A percentile compares a stretch with the other conserved stretches of the same genome.
phyloP scores from a whole-genome alignment of 108 stramenopile species.

The Aureococcus anophagefferens region DNA sequence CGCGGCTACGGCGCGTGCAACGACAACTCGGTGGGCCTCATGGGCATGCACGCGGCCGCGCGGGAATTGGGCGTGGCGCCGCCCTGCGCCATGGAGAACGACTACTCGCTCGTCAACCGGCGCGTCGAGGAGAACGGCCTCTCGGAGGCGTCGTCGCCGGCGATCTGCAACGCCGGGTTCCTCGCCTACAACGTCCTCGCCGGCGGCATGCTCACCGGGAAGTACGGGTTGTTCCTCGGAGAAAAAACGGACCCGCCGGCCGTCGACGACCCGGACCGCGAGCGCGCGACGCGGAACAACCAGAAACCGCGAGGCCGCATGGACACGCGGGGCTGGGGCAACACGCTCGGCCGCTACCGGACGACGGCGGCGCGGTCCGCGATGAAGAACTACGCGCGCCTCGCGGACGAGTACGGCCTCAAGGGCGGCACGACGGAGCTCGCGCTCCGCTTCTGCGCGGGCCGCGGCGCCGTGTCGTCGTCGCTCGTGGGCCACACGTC shows the following conservation, averaged over 20 bases:
- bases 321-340: slow-evolving; percentile 72
- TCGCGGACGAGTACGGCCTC: slow-evolving; percentile 62
- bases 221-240: slow-evolving; percentile 47
- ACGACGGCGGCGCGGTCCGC: slow-evolving; percentile 66
- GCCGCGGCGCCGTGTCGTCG: slow-evolving; percentile 62
- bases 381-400: slow-evolving; percentile 54
- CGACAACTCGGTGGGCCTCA: slow-evolving; percentile 76
- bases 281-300: slow-evolving; percentile 28
- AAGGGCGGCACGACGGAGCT: slow-evolving; percentile 55
- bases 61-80: slow-evolving; percentile 63
- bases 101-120: slow-evolving; percentile 68
- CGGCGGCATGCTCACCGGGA: slow-evolving; percentile 78
- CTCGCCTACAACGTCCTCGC: slow-evolving; percentile 78
- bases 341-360: slow-evolving; percentile 68
- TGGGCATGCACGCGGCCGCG: slow-evolving; percentile 61
- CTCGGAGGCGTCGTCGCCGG: slow-evolving; percentile 71
- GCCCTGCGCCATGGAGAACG: slow-evolving; percentile 68
- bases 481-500: slow-evolving; percentile 74
- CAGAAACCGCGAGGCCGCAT: slow-evolving; percentile 56
- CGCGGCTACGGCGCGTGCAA: slow-evolving; percentile 79
- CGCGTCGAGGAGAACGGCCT: slow-evolving; percentile 71
- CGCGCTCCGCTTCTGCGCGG: slow-evolving; percentile 63
- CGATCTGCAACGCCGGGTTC: slow-evolving; percentile 55
- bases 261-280: slow-evolving; percentile 46
- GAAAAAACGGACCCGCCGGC: slow-evolving; percentile 39